Conservation (phyloP, 768 basidiomycete genomes). For the Tulasnella sp. region DNA sequence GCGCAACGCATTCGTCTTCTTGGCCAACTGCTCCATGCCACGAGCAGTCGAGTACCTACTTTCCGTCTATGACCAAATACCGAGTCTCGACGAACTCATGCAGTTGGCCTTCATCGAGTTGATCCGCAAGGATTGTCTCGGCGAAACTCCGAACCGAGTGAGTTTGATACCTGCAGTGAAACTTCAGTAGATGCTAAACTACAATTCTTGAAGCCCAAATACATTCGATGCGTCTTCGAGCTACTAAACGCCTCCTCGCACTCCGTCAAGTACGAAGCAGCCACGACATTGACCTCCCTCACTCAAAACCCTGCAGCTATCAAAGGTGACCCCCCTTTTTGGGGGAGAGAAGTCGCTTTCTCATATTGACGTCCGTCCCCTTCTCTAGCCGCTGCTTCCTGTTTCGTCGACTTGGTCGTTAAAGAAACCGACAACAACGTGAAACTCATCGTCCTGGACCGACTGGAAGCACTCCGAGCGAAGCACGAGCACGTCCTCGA, state of each 20-base stretch:
- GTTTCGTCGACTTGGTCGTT: conserved; percentile 75
- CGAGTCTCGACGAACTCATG: conserved; percentile 75
- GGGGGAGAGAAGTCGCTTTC: not conserved
- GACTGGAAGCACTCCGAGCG: conserved; percentile 67
- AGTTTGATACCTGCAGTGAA: conserved; percentile 22
- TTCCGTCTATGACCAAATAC: conserved; percentile 72
- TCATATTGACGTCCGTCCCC: conserved; percentile 3
- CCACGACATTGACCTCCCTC: conserved; percentile 83
- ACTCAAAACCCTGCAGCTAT: conserved; percentile 94
- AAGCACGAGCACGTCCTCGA: conserved; percentile 87
- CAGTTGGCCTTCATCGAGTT: conserved; percentile 96
- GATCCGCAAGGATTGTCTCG: conserved; percentile 79
- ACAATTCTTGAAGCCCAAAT: conserved; percentile 50
- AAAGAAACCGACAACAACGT: conserved; percentile 99
- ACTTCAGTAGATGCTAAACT: not conserved
- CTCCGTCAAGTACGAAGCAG: conserved; percentile 96
- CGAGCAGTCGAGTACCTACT: conserved; percentile 89
- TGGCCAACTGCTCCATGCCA: conserved; percentile 70
- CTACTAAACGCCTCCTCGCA: conserved; percentile 80
- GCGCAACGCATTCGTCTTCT: conserved; percentile 93
- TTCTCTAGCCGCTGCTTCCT: conserved; percentile 67
- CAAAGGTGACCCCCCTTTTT: conserved; percentile 50
- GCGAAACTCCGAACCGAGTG: conserved; percentile 71
- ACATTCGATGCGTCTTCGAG: conserved; percentile 89
- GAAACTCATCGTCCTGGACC: conserved; percentile 91